Base-by-base conservation (phyloP, 2,329 filamentous ascomycete species). In the Aurifilum marmelostoma region DNA sequence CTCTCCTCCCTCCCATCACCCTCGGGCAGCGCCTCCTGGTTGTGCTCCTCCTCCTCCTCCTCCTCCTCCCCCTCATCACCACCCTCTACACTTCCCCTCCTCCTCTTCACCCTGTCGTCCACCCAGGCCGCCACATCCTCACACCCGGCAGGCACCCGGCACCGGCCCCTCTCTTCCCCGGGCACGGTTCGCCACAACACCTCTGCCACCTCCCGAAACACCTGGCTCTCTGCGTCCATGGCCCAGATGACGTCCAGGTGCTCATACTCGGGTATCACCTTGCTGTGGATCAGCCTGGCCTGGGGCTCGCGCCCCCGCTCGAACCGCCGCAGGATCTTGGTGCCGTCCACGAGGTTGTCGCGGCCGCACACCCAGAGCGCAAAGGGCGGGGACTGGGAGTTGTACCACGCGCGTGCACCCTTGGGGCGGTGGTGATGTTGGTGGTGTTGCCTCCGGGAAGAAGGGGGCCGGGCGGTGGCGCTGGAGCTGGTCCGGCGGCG, bases 191-290 rank as follows among this genome's bases (percentile, higher is more conserved):
- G 89, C 94, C 94, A 97, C 16, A 97, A 79, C 18, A 97, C 90
- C 75, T 95, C 90, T 39, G 89, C 86, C 0, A 97, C 83, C 80
- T 97, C 94, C 68, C 83, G 85, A 6, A 94, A 96, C 0, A 97
- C 92, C 77, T 95, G 88, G 62, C 95, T 90, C 21, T 94, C 88
- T 0, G 89, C 89, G 76, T 97, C 94, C 84, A 97, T 93, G 0
- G 94, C 94, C 95, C 95, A 97, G 50, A 98, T 89, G 1, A 97
- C 93, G 80, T 97, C 95, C 5, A 98, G 85, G 79, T 98, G 95
- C 80, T 97, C 95, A 77, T 97, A 97, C 61, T 91, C 92, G 2
- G 92, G 89, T 58, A 97, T 91, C 29, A 97, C 83, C 76, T 93
- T 97, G 72, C 87, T 87, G 79, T 97, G 92, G 5, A 97, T 92